Evolutionary conservation across 139 green algal genomes (phyloP), one percentile per base, ranked within the genome.

Genomic region (Closterium sp.): DNA sequence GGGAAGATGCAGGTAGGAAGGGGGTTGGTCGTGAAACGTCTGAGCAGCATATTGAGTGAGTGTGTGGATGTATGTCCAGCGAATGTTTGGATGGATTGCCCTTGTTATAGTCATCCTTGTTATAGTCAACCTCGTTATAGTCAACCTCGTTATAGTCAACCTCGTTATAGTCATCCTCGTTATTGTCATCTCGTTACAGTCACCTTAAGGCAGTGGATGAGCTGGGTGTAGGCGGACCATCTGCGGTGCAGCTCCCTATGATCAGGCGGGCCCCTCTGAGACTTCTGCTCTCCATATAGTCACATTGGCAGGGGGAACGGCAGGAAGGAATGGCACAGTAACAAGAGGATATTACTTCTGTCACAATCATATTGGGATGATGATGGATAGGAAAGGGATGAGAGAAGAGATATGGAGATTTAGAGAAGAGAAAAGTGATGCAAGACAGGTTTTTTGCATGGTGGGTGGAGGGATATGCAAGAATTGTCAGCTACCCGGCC

Each of bases 141-240:
- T 50, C 38, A 50, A 1, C 5, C 7, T 50, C 38, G 7, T 50
- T 50, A 50, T 13, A 50, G 11, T 21, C 50, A 70, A 5, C 50
- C 21, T 70, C 10, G 10, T 70, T 70, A 79, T 62, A 62, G n/a
- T n/a, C n/a, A n/a, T n/a, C 38, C 38, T 50, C 38, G 38, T 50
- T 50, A 50, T 50, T 17, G 38, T 50, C 38, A 50, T 1, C 7
- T 50, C 38, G 7, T n/a, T 50, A 50, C 13, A 9, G 38, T 79
- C 28, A 92, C 91, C 91, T 94, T 94, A 17, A 94, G 89, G 28
- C 93, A 30, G 13, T 91, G 88, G 24, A 94, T 28, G 22, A 94
- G 70, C 27, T n/a, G 91, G 9, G 88, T 24, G 89, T 94, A 94
- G 62, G 89, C 27, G 13, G n/a, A 22, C 24, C 31, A 93, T 24